Base-by-base conservation (phyloP, 1,284 basidiomycete species). In the Ganoderma sinense region DNA sequence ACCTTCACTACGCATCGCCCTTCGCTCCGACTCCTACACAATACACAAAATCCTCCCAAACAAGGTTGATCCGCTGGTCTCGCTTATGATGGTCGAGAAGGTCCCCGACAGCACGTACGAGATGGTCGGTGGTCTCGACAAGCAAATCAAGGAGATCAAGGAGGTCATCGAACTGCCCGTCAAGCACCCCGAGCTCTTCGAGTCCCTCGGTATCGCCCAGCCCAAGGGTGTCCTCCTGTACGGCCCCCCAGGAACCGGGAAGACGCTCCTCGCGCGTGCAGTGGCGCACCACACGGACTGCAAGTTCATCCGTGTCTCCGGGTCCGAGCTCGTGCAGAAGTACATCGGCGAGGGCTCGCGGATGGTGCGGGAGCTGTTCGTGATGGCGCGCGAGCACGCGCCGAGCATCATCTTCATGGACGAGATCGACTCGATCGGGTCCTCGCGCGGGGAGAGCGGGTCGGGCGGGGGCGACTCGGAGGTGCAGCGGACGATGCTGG, bases 321-420 rank as follows among this genome's bases (percentile, higher is more conserved):
- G 97, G 41, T 94, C 93, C 43, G 97, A 99, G 83, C 84, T 99
- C 48, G 97, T 99, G 71, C 97, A 99, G 83, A 99, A 99, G 86
- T 99, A 99, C 80, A 98, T 99, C 76, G 97, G 97, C 69, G 97
- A 99, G 84, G 97, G 97, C 56, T 95, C 93, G 73, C 87, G 97
- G 71, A 98, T 97, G 96, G 97, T 98, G 51, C 89, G 97, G 70
- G 97, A 99, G 84, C 84, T 99, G 67, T 99, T 99, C 86, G 96
- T 99, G 73, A 99, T 99, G 97, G 97, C 98, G 2, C 85, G 97
- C 74, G 97, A 99, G 81, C 97, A 99, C 80, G 97, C 97, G 33
- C 97, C 98, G n/a, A 95, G 93, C 80, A 99, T 99, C 85, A 98
- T 99, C 80, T 99, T 99, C 86, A 99, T 99, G 96, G 97, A 99